Evolutionary conservation across 2,329 filamentous ascomycete species (phyloP).

Genomic region (Epichloe amarillans): DNA sequence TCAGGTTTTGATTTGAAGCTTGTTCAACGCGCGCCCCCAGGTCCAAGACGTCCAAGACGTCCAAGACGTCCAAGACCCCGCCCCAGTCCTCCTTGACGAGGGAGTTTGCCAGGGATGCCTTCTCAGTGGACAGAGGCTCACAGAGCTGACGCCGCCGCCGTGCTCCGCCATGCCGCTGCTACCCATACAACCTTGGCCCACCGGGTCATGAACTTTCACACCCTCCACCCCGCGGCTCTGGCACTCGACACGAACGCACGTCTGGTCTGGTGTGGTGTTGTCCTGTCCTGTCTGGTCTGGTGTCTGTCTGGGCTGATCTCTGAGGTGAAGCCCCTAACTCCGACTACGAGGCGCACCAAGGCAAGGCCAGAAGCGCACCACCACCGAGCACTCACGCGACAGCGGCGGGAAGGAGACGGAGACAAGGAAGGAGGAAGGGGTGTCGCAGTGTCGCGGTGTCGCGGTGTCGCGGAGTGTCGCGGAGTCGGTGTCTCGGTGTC

Average conservation of each 20-base stretch:
- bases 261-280: neutral
- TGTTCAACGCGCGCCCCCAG: neutral
- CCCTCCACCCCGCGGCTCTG: neutral
- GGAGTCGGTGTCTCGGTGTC: neutral
- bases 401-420: neutral
- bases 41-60: neutral
- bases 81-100: constrained; percentile 7
- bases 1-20: neutral
- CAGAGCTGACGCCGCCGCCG: constrained; percentile 6
- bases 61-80: neutral
- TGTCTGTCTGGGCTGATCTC: neutral
- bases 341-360: too few relatives aligned
- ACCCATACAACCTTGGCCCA: neutral
- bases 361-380: neutral
- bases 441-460: neutral
- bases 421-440: neutral
- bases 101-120: constrained; percentile 6
- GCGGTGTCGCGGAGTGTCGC: too few relatives aligned
- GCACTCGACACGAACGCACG: neutral
- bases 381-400: neutral
- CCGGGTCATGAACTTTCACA: neutral
- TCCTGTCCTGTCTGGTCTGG: neutral
- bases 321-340: neutral
- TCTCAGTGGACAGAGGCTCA: constrained; percentile 4
- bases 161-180: constrained; percentile 1